Evolutionary conservation across 306 rosid genomes (phyloP).

Genomic region (Chamaecrista fasciculata): DNA sequence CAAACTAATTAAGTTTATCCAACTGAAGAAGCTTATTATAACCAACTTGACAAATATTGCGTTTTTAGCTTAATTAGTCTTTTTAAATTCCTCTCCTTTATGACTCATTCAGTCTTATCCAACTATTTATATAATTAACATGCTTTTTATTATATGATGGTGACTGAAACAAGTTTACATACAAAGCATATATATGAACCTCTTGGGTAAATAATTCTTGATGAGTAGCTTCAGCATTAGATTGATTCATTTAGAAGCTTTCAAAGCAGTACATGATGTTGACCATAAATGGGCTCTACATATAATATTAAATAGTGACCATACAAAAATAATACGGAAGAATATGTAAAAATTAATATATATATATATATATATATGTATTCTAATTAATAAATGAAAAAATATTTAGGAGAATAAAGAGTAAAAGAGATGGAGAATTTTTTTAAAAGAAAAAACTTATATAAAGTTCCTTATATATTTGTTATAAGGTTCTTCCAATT

Average conservation of each 20-base stretch:
- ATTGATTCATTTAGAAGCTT: slow-evolving; percentile 22
- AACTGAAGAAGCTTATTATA: neutral
- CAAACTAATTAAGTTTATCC: slow-evolving; percentile 16
- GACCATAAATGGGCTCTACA: neutral
- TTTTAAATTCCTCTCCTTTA: slow-evolving; percentile 13
- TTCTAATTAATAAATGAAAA: too few relatives aligned
- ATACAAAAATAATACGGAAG: neutral
- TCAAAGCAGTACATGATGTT: slow-evolving; percentile 9
- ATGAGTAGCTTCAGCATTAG: neutral
- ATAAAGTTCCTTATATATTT: too few relatives aligned
- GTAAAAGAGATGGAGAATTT: neutral
- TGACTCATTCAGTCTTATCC: slow-evolving; percentile 29
- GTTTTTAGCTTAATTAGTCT: too few relatives aligned
- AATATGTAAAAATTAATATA: neutral
- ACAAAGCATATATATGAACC: slow-evolving; percentile 20
- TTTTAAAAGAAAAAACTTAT: too few relatives aligned
- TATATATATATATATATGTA: neutral
- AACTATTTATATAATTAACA: slow-evolving; percentile 29
- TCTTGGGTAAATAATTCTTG: neutral
- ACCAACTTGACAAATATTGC: neutral
- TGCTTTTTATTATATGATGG: slow-evolving; percentile 24
- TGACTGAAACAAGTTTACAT: slow-evolving; percentile 25
- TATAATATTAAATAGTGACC: neutral
- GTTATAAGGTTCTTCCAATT: too few relatives aligned
- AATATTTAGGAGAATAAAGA: slow-evolving; percentile 19